Base-by-base conservation (phyloP, 257 asterid species). In the Penstemon barbatus region DNA sequence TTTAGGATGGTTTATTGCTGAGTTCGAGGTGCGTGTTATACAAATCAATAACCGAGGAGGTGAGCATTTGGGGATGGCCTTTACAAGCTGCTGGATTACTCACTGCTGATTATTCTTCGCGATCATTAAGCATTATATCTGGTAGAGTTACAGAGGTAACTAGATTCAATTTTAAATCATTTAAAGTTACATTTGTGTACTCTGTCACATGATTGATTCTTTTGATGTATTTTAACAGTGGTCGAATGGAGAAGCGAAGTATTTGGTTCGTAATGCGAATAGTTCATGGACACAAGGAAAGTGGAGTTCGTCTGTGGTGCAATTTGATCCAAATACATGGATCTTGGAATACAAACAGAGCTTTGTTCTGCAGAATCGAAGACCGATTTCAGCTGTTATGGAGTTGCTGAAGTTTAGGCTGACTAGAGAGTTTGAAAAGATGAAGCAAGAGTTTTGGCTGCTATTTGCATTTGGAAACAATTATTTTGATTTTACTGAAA, bases 21-120 rank as follows among this genome's bases (percentile, higher is more conserved):
- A 71, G 68, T 71, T 88, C 96, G 15, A 71, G 75, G 51, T 83
- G 87, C 71, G 75, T 80, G n/a, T 53, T 88, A 55, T 88, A 85
- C 54, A 63, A 81, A 12, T 86, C 98, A 12, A 57, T 71, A 58
- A 6, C 82, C 0, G 96, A 92, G 70, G 94, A 86, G 68, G 89
- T 90, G 42, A 86, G 87, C 81, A 74, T 90, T 60, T 90, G 98
- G 98, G 96, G 97, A 63, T 93, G 98, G 97, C 95, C 98, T 44
- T 70, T 84, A 76, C 96, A 86, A 78, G 81, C 91, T 19, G 84
- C 92, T 63, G 98, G 99, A 74, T 68, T 93, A 85, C 87, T 93
- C 71, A 79, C 87, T 3, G 72, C 97, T 3, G 87, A 82, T 33
- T 83, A 52, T 62, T 82, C 86, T 40, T 65, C 88, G 0, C 70